Conservation (phyloP, 306 rosid genomes). For the Fagus sylvatica region DNA sequence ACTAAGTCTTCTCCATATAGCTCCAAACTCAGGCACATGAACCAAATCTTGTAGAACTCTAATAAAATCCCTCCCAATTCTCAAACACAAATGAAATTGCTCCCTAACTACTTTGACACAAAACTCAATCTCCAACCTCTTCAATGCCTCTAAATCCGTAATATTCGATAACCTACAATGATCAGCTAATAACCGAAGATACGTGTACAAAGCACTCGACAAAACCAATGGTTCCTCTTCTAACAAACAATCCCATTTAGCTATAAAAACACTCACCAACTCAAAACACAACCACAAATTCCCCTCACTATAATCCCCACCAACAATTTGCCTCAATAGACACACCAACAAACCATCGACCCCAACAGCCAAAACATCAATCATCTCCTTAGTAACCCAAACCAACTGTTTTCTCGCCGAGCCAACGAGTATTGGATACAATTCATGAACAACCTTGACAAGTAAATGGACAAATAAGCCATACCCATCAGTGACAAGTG, state of each 20-base stretch:
- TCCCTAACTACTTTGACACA: constrained; percentile 65
- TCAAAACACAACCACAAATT: constrained; percentile 68
- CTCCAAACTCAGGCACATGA: constrained; percentile 60
- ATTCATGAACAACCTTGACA: constrained; percentile 35
- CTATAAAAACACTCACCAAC: constrained; percentile 44
- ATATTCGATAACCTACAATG: constrained; percentile 38
- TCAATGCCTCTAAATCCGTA: constrained; percentile 52
- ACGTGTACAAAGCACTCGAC: constrained; percentile 54
- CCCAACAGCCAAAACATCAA: constrained; percentile 53
- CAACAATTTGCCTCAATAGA: constrained; percentile 70
- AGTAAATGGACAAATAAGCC: constrained; percentile 44
- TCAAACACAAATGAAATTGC: constrained; percentile 63
- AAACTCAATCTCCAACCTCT: constrained; percentile 57
- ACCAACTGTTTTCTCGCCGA: constrained; percentile 50
- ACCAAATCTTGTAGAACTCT: constrained; percentile 69
- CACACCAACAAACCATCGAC: constrained; percentile 50
- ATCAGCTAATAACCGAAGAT: constrained; percentile 68
- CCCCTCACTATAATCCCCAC: constrained; percentile 55
- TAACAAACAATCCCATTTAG: constrained; percentile 47
- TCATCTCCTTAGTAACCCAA: constrained; percentile 56
- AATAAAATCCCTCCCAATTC: constrained; percentile 77
- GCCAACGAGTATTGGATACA: constrained; percentile 56
- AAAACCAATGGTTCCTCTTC: constrained; percentile 60
- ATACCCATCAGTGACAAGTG: constrained; percentile 68
- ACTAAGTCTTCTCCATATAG: constrained; percentile 60